phyloP scores from a whole-genome alignment of 2,329 filamentous ascomycete species.

The Purpureocillium takamizusanense region DNA sequence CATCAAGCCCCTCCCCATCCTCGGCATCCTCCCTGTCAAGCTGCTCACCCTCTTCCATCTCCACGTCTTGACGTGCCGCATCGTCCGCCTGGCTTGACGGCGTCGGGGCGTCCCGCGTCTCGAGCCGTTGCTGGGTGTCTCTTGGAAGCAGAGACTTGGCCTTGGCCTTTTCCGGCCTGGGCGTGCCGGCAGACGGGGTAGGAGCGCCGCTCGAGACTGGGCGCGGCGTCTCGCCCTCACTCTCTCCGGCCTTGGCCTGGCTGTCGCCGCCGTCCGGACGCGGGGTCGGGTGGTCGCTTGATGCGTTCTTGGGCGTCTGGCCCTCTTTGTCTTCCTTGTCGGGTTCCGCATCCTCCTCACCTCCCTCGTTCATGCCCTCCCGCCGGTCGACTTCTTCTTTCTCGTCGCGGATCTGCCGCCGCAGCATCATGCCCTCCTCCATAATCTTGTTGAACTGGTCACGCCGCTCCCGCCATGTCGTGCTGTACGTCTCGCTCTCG shows the following conservation, averaged over 20 bases:
- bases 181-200: slow-evolving; percentile 23
- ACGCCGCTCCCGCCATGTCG: slow-evolving; percentile 74
- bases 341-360: slow-evolving; percentile 46
- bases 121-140: slow-evolving; percentile 4
- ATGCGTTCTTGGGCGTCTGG: slow-evolving; percentile 40
- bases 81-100: slow-evolving; percentile 23
- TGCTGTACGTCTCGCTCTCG: slow-evolving; percentile 73
- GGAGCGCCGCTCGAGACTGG: slow-evolving; percentile 17
- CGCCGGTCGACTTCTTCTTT: slow-evolving; percentile 88
- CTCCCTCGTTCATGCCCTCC: slow-evolving; percentile 69
- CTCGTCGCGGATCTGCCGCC: slow-evolving; percentile 82
- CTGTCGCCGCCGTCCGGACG: slow-evolving; percentile 35
- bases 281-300: slow-evolving; percentile 42
- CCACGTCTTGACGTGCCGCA: slow-evolving; percentile 44
- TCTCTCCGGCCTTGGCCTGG: slow-evolving; percentile 15
- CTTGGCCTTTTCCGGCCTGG: slow-evolving; percentile 14
- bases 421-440: slow-evolving; percentile 79
- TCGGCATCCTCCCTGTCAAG: slow-evolving; percentile 29
- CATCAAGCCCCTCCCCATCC: slow-evolving; percentile 29
- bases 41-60: slow-evolving; percentile 43
- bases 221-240: slow-evolving; percentile 17
- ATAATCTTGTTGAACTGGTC: slow-evolving; percentile 85
- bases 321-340: slow-evolving; percentile 27
- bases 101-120: slow-evolving; percentile 9
- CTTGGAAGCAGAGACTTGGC: slow-evolving; percentile 4